A percentile compares a stretch with the other conserved stretches of the same genome.
Conservation (phyloP, 495 filamentous ascomycete species). For the Cercophora sp. region DNA sequence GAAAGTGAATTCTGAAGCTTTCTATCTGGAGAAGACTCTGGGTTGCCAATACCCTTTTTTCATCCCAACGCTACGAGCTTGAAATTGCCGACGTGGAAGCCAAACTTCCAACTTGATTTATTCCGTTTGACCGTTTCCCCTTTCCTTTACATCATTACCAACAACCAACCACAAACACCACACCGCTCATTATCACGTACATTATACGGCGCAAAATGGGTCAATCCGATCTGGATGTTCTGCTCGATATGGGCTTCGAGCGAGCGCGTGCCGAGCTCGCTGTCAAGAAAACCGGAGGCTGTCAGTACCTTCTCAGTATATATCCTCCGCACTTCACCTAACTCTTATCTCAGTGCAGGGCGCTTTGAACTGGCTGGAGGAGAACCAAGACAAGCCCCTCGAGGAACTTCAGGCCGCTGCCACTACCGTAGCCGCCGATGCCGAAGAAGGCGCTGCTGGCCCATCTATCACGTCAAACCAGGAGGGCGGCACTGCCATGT, state of each 20-base stretch:
- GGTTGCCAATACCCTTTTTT: too few species aligned
- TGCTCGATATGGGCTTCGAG: slow-evolving; percentile 96
- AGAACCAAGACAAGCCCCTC: slow-evolving; percentile 75
- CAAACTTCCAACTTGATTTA: too few species aligned
- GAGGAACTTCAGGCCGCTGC: slow-evolving; percentile 63
- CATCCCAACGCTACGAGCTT: too few species aligned
- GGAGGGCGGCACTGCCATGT: slow-evolving; percentile 54
- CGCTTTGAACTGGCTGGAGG: slow-evolving; percentile 90
- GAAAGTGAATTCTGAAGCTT: too few species aligned
- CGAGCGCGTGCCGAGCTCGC: slow-evolving; percentile 74
- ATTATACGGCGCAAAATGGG: slow-evolving; percentile 61
- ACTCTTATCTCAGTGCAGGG: slow-evolving; percentile 61
- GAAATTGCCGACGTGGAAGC: too few species aligned
- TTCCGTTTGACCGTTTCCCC: too few species aligned
- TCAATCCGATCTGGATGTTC: slow-evolving; percentile 67
- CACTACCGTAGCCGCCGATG: slow-evolving; percentile 20
- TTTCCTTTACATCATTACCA: too few species aligned
- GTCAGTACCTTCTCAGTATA: slow-evolving; percentile 47
- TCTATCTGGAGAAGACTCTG: too few species aligned
- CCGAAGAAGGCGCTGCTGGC: slow-evolving; percentile 52
- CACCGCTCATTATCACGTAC: too few species aligned
- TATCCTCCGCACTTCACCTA: background rate
- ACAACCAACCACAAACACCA: too few species aligned
- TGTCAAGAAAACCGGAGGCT: slow-evolving; percentile 67
- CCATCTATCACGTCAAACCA: slow-evolving; percentile 46